Evolutionary conservation across 805 yeast species (phyloP), one percentile per base, ranked within the genome.

Genomic region (Zygoascus tannicola): DNA sequence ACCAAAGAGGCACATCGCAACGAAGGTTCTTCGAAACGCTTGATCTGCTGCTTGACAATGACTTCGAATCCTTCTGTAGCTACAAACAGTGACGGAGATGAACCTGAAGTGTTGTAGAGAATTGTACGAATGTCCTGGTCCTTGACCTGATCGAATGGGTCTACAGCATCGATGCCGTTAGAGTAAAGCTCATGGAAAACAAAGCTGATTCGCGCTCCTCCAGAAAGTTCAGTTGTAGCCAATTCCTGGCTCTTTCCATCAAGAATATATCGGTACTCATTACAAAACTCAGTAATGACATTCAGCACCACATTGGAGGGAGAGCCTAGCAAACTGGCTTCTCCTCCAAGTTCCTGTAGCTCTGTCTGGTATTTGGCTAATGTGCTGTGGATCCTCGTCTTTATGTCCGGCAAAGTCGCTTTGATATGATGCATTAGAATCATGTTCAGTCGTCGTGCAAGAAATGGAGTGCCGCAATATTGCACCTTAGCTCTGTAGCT

Each of bases 51-150:
- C 64, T 84, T 85, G 38, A 88, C 95, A 46, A 88, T 74, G 18
- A 88, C 94, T 65, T 90, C 97, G 63, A 92, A 92, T 1, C 97
- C 97, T 57, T 86, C 90, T 8, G 97, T 88, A 37, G 96, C 97
- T 50, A 92, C 98, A 67, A 92, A 92, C 56, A 92, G 72, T 3
- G 95, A 83, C 12, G 98, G 98, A 1, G 97, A 78, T 28, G 95
- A 80, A 57, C 98, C 98, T 4, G 96, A 84, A 30, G 97, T 85
- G 65, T 92, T 92, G 69, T 90, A 90, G 82, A 92, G 81, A 52
- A 94, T 88, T 20, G 97, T 90, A 66, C 98, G 80, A 56, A 92
- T 92, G 64, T 92, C 98, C 36, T 82, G 80, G 62, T 92, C 97
- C 63, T 85, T 85, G 57, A 92, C 86, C 66, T 88, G 95, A 62